Base-by-base conservation (phyloP, 2,329 filamentous ascomycete genomes). In the Xylariales sp. region DNA sequence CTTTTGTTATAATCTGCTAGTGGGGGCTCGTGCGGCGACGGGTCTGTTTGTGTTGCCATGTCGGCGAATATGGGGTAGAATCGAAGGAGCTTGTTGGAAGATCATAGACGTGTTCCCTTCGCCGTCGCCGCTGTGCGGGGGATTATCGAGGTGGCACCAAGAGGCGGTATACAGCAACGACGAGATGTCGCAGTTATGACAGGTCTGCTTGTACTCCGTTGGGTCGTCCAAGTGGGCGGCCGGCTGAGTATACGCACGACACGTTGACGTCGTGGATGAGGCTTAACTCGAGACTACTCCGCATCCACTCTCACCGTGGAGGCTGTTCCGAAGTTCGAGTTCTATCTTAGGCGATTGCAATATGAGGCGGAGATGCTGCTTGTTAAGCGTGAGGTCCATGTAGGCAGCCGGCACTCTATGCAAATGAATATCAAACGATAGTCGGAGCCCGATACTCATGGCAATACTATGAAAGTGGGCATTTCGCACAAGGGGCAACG, bases 1-100 rank as follows among this genome's bases (percentile, higher is more conserved):
- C 46, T 46, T 33, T 51, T 49, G 42, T 50, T 50, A 38, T 41
- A 48, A 20, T 56, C 55, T 35, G 50, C 39, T 28, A 48, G 43
- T 36, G 50, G 50, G 36, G 51, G 51, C 32, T 52, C 47, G 46
- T 46, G 51, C 41, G 51, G 44, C 38, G 55, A 47, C 37, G 48
- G 31, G 31, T 52, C 49, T 45, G 49, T 44, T 42, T 46, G 42
- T 38, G 53, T 42, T 46, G 56, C 56, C 58, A 60, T 60, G 34
- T 43, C 45, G 50, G 52, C 47, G 47, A 46, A 35, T 42, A 46
- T 36, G 47, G 35, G 45, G 36, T 32, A 32, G 48, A 46, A 45
- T 29, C 36, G 44, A 39, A 40, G 43, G 36, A 46, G 50, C 47
- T 52, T 48, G 47, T 31, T 43, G 45, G 42, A 43, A 31, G 44